Conservation (phyloP, 495 filamentous ascomycete species). For the Amorphotheca resinae region DNA sequence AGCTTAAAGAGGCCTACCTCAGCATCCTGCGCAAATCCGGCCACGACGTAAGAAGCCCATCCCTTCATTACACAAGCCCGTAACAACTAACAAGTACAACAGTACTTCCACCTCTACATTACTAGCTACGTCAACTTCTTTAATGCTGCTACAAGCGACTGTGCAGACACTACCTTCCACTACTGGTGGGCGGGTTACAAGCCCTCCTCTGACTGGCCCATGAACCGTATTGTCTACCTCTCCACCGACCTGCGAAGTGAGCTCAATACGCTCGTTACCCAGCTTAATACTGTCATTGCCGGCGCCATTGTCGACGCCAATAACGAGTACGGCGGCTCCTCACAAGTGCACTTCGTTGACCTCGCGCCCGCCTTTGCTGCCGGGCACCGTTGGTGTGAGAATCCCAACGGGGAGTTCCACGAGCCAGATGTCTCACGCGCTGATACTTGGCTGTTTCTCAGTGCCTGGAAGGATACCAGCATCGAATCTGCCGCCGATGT, state of each 20-base stretch:
- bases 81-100: no score
- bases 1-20: neutral
- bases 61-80: no score
- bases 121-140: neutral
- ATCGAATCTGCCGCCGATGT: neutral
- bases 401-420: neutral
- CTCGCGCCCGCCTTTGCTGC: neutral
- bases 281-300: neutral
- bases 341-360: neutral
- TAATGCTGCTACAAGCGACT: neutral
- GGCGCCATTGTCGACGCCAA: neutral
- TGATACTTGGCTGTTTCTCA: neutral
- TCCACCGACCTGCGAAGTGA: neutral
- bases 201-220: neutral
- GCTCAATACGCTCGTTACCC: neutral
- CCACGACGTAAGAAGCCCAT: neutral
- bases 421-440: neutral
- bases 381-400: neutral
- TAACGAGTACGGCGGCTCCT: neutral
- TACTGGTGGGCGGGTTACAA: neutral
- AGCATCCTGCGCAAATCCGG: neutral
- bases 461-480: neutral
- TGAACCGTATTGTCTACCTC: neutral
- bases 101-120: neutral
- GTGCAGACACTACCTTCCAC: neutral